Evolutionary conservation across 2,329 filamentous ascomycete species (phyloP).

Genomic region (Calonectria pteridis): DNA sequence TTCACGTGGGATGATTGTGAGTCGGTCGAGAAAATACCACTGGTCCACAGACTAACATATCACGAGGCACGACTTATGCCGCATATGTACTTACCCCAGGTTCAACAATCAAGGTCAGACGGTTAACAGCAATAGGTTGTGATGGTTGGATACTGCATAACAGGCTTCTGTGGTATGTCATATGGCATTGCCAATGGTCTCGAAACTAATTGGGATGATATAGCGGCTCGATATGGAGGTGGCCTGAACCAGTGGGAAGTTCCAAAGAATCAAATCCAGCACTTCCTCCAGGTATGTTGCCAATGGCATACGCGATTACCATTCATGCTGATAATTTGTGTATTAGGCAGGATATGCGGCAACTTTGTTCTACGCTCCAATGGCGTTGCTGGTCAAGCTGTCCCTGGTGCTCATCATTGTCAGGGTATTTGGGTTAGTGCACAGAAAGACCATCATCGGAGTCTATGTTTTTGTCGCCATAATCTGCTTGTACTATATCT

Average conservation of each 20-base stretch:
- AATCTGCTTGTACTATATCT: conserved; percentile 55
- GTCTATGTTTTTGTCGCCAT: conserved; percentile 54
- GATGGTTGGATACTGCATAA: conserved; percentile 34
- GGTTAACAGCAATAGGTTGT: conserved; percentile 4
- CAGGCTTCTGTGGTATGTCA: conserved; percentile 22
- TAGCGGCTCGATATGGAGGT: conserved; percentile 30
- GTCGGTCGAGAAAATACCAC: neutral
- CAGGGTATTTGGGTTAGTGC: conserved; percentile 55
- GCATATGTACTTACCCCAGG: conserved; percentile 21
- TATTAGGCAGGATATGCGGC: conserved; percentile 55
- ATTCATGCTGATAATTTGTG: neutral
- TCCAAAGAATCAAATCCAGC: conserved; percentile 42
- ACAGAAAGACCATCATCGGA: conserved; percentile 53
- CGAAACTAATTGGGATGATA: neutral
- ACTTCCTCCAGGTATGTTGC: conserved; percentile 51
- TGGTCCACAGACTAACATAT: neutral
- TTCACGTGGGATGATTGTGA: conserved; percentile 32
- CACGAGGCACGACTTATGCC: conserved; percentile 28
- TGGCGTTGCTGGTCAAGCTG: conserved; percentile 58
- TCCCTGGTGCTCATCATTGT: conserved; percentile 57
- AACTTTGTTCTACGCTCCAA: conserved; percentile 59
- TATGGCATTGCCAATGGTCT: no score
- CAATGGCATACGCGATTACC: rapidly evolving
- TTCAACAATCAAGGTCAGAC: neutral
- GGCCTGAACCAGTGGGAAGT: conserved; percentile 38